Base-by-base conservation (phyloP, 306 rosid genomes). In the Trifolium repens region DNA sequence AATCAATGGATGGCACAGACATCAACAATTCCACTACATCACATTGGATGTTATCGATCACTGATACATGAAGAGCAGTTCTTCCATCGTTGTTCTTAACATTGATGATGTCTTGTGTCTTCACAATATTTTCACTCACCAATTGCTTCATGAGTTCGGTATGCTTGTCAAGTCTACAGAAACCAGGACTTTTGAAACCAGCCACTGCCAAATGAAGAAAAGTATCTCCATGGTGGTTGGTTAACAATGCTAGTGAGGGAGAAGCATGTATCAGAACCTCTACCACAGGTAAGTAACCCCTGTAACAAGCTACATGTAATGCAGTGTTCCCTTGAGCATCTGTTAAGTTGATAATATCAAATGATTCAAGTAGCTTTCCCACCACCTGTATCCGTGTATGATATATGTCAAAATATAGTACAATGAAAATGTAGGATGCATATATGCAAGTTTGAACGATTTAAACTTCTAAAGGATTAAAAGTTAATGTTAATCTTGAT, bases 121-220 rank as follows among this genome's bases (percentile, higher is more conserved):
- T 80, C 69, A 81, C 80, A 49, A 84, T 83, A 53, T 80, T 62
- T 10, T 80, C 88, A 42, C 81, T 55, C 13, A 88, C 69, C 69
- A 90, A 70, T 46, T 76, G 79, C 75, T 84, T 85, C 91, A 90
- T 79, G 76, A 91, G 91, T 79, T 87, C 96, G 24, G 77, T 71
- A 66, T 90, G 98, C 82, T 79, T 82, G 84, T 94, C 96, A 39
- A 94, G 71, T 82, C 93, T 86, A 26, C 87, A 80, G 54, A 94
- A 94, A 52, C 98, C 97, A 5, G 94, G 93, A 74, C 93, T 86
- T 61, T 80, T 81, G 85, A 94, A 94, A 79, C 98, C 98, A 79
- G 96, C 84, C 66, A 88, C 94, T 8, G 96, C 96, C 88, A 85
- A 81, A 78, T 91, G 98, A 78, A 90, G 94, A 80, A 91, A 84